phyloP scores from a whole-genome alignment of 306 rosid genomes.

The Gastrolobium villosum region DNA sequence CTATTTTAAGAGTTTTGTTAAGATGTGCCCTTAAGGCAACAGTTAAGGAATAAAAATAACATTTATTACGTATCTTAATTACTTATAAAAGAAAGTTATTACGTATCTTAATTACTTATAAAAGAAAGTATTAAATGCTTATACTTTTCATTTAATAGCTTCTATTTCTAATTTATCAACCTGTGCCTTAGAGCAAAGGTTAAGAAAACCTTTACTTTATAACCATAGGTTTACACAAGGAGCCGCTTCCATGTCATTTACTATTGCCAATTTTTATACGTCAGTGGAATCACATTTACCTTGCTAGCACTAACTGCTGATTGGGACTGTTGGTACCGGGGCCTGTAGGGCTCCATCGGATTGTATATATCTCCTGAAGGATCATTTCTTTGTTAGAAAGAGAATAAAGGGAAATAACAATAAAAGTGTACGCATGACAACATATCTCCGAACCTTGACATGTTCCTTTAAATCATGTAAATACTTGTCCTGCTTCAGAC shows the following conservation, averaged over 20 bases:
- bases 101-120: neutral
- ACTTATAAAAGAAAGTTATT: neutral
- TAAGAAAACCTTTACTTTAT: neutral
- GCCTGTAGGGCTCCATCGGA: conserved; percentile 80
- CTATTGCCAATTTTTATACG: neutral
- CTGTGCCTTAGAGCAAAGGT: neutral
- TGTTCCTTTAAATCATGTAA: conserved; percentile 72
- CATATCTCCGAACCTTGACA: conserved; percentile 55
- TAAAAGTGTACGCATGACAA: neutral
- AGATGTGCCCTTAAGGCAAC: neutral
- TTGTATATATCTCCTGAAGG: conserved; percentile 73
- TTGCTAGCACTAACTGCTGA: conserved; percentile 64
- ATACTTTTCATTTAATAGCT: neutral
- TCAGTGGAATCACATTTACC: conserved; percentile 52
- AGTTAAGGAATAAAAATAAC: neutral
- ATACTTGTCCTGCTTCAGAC: conserved; percentile 63
- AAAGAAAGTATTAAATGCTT: neutral
- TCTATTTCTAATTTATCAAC: neutral
- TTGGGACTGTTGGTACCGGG: conserved; percentile 64
- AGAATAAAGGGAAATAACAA: conserved; percentile 4
- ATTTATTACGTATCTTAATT: neutral
- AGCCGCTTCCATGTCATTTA: neutral
- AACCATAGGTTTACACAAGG: neutral
- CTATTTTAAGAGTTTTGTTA: conserved; percentile 5
- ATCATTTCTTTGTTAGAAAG: conserved; percentile 18